Evolutionary conservation across 805 yeast genomes (phyloP), one percentile per base, ranked within the genome.

Genomic region (Candida ipomoeae): DNA sequence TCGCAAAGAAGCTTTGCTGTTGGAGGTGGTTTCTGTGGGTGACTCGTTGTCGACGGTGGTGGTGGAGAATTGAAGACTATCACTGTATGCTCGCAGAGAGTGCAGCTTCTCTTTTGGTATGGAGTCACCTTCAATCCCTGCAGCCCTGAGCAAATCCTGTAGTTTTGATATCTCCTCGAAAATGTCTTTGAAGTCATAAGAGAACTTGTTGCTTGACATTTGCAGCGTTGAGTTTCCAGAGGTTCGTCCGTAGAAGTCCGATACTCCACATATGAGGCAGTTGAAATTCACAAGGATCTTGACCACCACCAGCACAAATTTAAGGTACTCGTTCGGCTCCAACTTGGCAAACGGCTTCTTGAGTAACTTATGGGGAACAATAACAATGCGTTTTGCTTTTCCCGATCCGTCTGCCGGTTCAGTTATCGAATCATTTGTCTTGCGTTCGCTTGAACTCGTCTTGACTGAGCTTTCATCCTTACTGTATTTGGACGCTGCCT

Each of bases 301-400:
- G 5, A 69, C 77, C 5, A 73, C 59, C 0, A 71, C 54, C 54
- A 67, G 62, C 6, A 73, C 59, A 48, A 73, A 71, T 50, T 59
- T 62, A 43, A 71, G 57, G 49, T 68, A 71, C 52, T 73, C 78
- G 48, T 64, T 64, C 15, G 69, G 61, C 23, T 69, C 58, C 31
- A 73, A 59, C 48, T 68, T 68, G 33, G 67, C 60, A 52, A 73
- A 69, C 11, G 77, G 77, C 46, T 71, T 70, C 51, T 63, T 67
- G 40, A 73, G 61, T n/a, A 73, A 70, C 51, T 66, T 66, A 51
- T 73, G 77, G 1, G 78, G 77, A 6, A 73, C 66, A 7, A 73
- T 64, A 8, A 71, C 65, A 23, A 69, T 55, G 17, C 45, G 45
- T 31, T 42, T 50, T 61, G 65, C 49, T 65, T 64, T 44, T 6